A percentile compares a stretch with the other conserved stretches of the same genome.
Evolutionary conservation across 2,329 filamentous ascomycete species (phyloP).

Genomic region (Elsinoe necatrix): DNA sequence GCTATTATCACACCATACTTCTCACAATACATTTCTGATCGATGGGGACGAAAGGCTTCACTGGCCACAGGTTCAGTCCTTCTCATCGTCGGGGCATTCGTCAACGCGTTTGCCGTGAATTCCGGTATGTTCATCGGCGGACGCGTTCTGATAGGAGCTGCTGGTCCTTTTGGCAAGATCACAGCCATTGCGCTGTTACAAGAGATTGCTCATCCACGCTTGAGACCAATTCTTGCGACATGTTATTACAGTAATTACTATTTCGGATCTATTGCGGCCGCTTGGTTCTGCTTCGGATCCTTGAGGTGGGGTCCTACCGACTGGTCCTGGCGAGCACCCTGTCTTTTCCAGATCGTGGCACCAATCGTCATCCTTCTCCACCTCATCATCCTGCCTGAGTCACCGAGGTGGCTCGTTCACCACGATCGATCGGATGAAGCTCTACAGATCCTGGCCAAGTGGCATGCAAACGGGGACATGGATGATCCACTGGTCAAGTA

Average conservation of each 20-base stretch:
- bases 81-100: not conserved
- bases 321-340: conserved; percentile 46
- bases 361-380: conserved; percentile 38
- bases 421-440: conserved; percentile 57
- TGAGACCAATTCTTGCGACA: conserved; percentile 30
- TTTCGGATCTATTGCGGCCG: conserved; percentile 48
- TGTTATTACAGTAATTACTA: conserved; percentile 45
- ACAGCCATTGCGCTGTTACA: conserved; percentile 34
- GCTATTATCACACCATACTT: conserved; percentile 8
- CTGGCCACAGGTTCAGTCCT: not conserved
- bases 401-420: conserved; percentile 55
- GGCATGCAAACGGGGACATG: conserved; percentile 53
- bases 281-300: conserved; percentile 57
- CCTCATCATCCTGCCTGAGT: conserved; percentile 57
- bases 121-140: conserved; percentile 29
- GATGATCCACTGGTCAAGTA: conserved; percentile 56
- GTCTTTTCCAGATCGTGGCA: conserved; percentile 42
- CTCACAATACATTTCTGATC: not conserved
- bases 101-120: not conserved
- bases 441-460: conserved; percentile 50
- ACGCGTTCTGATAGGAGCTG: conserved; percentile 32
- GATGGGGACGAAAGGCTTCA: not conserved
- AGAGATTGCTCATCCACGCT: conserved; percentile 38
- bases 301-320: conserved; percentile 42
- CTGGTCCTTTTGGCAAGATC: conserved; percentile 28